These are phyloP conservation scores for Aspergillus fijiensis DNA, from an alignment of 2,329 filamentous ascomycete genomes.

Conservation along the genomic window DNA sequence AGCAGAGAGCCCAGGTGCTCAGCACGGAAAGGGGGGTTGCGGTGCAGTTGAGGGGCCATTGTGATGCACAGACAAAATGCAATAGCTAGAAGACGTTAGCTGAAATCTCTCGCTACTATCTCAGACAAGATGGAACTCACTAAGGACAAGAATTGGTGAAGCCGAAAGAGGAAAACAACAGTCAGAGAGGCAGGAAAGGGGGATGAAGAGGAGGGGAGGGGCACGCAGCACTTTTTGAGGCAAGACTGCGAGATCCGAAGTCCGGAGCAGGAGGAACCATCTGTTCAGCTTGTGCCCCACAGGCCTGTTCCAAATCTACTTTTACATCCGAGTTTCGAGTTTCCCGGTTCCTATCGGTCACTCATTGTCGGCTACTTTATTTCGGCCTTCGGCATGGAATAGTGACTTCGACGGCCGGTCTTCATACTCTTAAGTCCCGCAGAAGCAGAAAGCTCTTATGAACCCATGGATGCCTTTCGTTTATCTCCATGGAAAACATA, in stretches of 20 bases:
- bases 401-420: background rate
- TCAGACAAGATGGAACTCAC: background rate
- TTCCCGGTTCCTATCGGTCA: background rate
- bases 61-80: constrained; percentile 7
- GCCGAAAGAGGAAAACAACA: background rate
- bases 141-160: background rate
- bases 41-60: constrained; percentile 37
- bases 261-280: background rate
- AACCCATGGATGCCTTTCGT: background rate
- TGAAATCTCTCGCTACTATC: background rate
- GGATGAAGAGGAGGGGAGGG: background rate
- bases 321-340: background rate
- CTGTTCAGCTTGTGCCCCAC: background rate
- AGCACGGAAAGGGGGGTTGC: constrained; percentile 64
- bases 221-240: background rate
- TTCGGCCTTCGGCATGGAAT: background rate
- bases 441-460: background rate
- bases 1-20: constrained; percentile 72
- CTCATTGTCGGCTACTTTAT: background rate
- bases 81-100: background rate
- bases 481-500: background rate
- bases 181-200: background rate
- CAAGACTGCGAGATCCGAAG: background rate
- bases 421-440: background rate
- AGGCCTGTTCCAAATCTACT: background rate